Conservation (phyloP, 768 basidiomycete species). For the Collybia nuda region DNA sequence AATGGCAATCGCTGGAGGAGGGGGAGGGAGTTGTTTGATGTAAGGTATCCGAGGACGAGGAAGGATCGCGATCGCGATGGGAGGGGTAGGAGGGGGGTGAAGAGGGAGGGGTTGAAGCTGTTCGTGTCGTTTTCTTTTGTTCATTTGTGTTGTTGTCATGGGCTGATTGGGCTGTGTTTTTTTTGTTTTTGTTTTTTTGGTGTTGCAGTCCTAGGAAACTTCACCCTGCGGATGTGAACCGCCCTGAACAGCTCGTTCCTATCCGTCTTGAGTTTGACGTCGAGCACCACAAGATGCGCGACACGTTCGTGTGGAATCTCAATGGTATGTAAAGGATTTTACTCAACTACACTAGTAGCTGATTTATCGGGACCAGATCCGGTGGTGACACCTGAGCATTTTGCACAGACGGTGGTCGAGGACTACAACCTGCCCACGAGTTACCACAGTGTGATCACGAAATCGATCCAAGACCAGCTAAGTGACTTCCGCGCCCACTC, state of each 20-base stretch:
- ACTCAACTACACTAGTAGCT: too few species aligned
- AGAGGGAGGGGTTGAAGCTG: constrained; percentile 73
- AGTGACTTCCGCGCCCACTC: constrained; percentile 75
- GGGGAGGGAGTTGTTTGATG: constrained; percentile 51
- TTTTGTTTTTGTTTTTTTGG: neutral
- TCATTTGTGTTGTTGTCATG: constrained; percentile 6
- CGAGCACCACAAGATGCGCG: constrained; percentile 90
- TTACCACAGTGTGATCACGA: constrained; percentile 68
- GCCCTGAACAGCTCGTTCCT: constrained; percentile 84
- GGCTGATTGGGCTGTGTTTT: constrained; percentile 8
- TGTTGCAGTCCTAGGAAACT: constrained; percentile 58
- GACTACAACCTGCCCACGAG: constrained; percentile 77
- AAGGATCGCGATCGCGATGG: constrained; percentile 38
- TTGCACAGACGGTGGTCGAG: constrained; percentile 88
- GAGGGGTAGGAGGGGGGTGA: constrained; percentile 46
- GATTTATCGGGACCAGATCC: too few species aligned
- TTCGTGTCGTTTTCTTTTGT: constrained; percentile 42
- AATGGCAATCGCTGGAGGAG: constrained; percentile 34
- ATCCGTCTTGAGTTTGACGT: constrained; percentile 97
- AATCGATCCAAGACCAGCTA: constrained; percentile 87
- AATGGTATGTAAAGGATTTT: constrained; percentile 66
- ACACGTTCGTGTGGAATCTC: constrained; percentile 97
- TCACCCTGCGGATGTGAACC: constrained; percentile 51
- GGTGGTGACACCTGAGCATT: constrained; percentile 83
- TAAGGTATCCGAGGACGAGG: constrained; percentile 39